These are phyloP conservation scores for Fonsecaea nubica DNA, from an alignment of 2,329 filamentous ascomycete species.

Conservation along the genomic window DNA sequence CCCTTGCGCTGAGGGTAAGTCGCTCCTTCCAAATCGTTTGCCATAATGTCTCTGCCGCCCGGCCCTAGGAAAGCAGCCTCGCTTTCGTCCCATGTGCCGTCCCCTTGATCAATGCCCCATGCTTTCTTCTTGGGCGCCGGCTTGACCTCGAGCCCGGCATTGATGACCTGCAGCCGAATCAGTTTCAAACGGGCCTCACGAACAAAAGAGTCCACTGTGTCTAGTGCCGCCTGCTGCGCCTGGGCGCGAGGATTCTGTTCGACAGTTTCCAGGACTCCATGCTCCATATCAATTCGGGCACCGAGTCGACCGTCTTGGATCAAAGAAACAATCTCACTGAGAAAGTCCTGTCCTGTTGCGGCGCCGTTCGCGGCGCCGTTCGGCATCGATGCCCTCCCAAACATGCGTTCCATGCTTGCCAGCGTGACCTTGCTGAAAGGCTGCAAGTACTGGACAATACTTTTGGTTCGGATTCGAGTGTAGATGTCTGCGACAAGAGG, in stretches of 20 bases:
- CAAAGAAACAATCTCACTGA: constrained; percentile 74
- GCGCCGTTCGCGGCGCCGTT: constrained; percentile 58
- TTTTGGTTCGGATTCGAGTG: constrained; percentile 79
- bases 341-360: constrained; percentile 41
- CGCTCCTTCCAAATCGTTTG: constrained; percentile 3
- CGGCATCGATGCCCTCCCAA: constrained; percentile 62
- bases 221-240: constrained; percentile 73
- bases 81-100: constrained; percentile 23
- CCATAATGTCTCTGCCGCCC: constrained; percentile 22
- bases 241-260: constrained; percentile 69
- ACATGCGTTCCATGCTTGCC: constrained; percentile 76
- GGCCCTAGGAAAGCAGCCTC: constrained; percentile 1
- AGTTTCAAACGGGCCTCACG: constrained; percentile 77
- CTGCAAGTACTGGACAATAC: constrained; percentile 89
- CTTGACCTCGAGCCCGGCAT: constrained; percentile 76
- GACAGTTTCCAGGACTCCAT: constrained; percentile 77
- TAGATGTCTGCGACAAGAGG: constrained; percentile 75
- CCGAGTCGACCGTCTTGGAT: constrained; percentile 75
- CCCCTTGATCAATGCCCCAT: constrained; percentile 23
- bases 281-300: constrained; percentile 83
- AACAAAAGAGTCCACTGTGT: constrained; percentile 73
- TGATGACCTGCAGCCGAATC: constrained; percentile 75
- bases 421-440: constrained; percentile 89
- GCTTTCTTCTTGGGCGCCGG: constrained; percentile 39
- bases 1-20: constrained; percentile 23